Evolutionary conservation across 176 grass and related monocot genomes (phyloP).

Genomic region (Avena atlantica): DNA sequence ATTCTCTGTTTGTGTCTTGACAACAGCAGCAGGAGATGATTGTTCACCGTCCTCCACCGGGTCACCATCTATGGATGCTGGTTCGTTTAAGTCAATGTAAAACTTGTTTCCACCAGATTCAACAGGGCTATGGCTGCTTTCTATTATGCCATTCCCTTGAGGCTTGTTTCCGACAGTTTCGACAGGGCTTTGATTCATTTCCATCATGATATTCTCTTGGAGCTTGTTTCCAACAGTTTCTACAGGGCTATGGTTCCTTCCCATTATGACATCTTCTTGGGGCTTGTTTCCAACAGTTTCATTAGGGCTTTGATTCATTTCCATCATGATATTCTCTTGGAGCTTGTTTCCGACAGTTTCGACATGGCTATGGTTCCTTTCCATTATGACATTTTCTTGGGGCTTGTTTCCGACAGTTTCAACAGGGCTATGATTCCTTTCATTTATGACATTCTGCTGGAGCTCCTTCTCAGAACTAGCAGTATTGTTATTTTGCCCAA

Average conservation of each 20-base stretch:
- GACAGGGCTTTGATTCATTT: background rate
- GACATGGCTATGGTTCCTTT: background rate
- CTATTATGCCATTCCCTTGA: background rate
- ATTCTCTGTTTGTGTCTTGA: slow-evolving; percentile 32
- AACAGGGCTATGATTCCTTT: background rate
- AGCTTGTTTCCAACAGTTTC: slow-evolving; percentile 11
- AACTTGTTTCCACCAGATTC: slow-evolving; percentile 35
- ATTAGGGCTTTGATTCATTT: background rate
- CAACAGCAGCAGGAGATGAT: background rate
- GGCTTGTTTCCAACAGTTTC: background rate
- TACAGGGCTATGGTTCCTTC: slow-evolving; percentile 24
- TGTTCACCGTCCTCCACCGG: background rate
- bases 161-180: background rate
- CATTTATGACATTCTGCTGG: background rate
- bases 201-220: background rate
- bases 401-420: background rate
- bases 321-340: background rate
- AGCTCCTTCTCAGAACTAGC: slow-evolving; percentile 30
- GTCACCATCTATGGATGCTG: slow-evolving; percentile 19
- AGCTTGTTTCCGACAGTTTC: background rate
- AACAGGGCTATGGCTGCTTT: slow-evolving; percentile 15
- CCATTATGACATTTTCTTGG: background rate
- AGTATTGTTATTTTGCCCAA: slow-evolving; percentile 39
- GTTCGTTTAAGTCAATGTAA: slow-evolving; percentile 50
- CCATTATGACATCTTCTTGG: background rate